Evolutionary conservation across 1,284 basidiomycete genomes (phyloP), one percentile per base, ranked within the genome.

Genomic region (Moesziomyces globuligerus): DNA sequence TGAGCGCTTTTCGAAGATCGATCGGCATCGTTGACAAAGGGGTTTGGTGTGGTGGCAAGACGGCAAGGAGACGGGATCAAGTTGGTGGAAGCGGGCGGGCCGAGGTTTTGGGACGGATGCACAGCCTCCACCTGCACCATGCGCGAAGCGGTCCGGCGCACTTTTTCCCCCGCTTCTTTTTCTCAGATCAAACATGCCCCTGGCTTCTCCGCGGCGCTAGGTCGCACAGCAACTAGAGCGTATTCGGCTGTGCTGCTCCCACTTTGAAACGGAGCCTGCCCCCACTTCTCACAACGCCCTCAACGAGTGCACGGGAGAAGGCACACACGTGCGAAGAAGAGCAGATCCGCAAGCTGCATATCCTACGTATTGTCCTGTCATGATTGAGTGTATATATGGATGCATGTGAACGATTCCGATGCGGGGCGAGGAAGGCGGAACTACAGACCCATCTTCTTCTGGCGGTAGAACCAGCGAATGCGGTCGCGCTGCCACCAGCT

Each of bases 401-500:
- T 17, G 17, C 23, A 10, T 39, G 37, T 21, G 17, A 7, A 34
- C 38, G 37, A 40, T n/a, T n/a, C n/a, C n/a, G n/a, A n/a, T n/a
- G n/a, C n/a, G 21, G 18, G 20, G 15, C 18, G 18, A 18, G 26
- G 13, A 21, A 26, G 17, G 42, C 45, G 10, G 28, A 37, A 13
- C 32, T 55, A 64, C 15, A 72, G 50, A 8, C 65, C 69, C 47
- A 72, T 50, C 56, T 58, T 72, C 57, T 57, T 72, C n/a, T 59
- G 48, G 34, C 69, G 58, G n/a, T 61, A 62, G 46, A 28, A 72
- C 69, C 69, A 68, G 24, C 37, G 45, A 44, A 72, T 43, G 17
- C 66, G 56, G 17, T 66, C 58, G 36, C 64, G 53, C 54, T 73
- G 80, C 79, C 86, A 89, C 83, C 86, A 88, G 1, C 81, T 81